A percentile compares a stretch with the other conserved stretches of the same genome.
These are phyloP conservation scores for Paraconiothyrium sp. DNA, from an alignment of 2,329 filamentous ascomycete genomes.

Conservation along the genomic window DNA sequence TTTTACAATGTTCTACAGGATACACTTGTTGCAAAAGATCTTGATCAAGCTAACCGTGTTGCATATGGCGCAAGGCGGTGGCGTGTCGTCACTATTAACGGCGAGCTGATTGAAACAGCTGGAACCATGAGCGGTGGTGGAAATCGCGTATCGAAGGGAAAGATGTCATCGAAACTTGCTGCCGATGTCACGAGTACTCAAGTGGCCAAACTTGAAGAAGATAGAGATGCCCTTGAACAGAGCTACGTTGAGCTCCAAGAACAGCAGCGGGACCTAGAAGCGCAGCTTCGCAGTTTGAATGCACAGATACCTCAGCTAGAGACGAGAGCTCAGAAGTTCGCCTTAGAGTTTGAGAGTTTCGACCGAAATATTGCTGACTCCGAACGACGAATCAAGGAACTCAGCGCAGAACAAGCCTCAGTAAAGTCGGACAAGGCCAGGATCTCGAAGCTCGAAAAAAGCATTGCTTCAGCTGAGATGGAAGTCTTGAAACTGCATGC, in stretches of 20 bases:
- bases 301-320: slow-evolving; percentile 85
- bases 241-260: slow-evolving; percentile 87
- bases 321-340: slow-evolving; percentile 90
- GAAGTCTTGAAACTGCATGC: slow-evolving; percentile 82
- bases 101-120: slow-evolving; percentile 96
- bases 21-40: slow-evolving; percentile 89
- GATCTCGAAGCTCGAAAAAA: slow-evolving; percentile 77
- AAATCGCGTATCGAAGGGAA: slow-evolving; percentile 85
- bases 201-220: slow-evolving; percentile 84
- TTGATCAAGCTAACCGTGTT: slow-evolving; percentile 96
- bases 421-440: slow-evolving; percentile 82
- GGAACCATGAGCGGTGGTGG: slow-evolving; percentile 99
- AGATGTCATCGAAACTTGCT: slow-evolving; percentile 97
- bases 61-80: slow-evolving; percentile 93
- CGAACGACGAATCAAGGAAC: slow-evolving; percentile 84
- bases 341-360: slow-evolving; percentile 86
- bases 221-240: slow-evolving; percentile 84
- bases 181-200: slow-evolving; percentile 88
- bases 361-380: slow-evolving; percentile 85
- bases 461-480: slow-evolving; percentile 76
- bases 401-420: slow-evolving; percentile 81
- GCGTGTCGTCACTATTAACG: slow-evolving; percentile 95
- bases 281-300: slow-evolving; percentile 74
- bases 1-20: slow-evolving; percentile 97
- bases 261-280: slow-evolving; percentile 81